These are phyloP conservation scores for Termitomyces sp. DNA, from an alignment of 768 basidiomycete species.

Conservation along the genomic window DNA sequence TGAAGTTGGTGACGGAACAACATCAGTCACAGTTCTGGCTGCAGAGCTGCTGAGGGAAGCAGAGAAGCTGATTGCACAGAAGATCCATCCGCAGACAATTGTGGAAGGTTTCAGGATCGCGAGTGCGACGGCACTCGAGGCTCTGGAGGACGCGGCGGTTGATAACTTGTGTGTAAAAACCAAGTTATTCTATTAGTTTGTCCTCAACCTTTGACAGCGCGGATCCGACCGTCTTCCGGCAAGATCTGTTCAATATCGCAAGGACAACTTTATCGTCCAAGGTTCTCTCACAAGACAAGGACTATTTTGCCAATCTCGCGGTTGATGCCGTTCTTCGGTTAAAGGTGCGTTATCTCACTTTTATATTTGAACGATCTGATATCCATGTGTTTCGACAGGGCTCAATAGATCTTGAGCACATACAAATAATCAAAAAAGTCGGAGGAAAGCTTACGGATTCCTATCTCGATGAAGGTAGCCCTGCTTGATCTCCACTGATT, in stretches of 20 bases:
- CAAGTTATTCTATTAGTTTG: neutral
- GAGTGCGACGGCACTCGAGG: slow-evolving; percentile 74
- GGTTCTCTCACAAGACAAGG: slow-evolving; percentile 94
- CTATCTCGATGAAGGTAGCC: slow-evolving; percentile 90
- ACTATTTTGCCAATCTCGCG: slow-evolving; percentile 96
- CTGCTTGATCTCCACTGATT: neutral
- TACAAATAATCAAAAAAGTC: slow-evolving; percentile 99
- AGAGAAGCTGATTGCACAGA: slow-evolving; percentile 86
- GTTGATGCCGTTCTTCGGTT: slow-evolving; percentile 93
- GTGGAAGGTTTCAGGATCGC: slow-evolving; percentile 96
- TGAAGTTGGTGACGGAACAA: slow-evolving; percentile 96
- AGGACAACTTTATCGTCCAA: slow-evolving; percentile 94
- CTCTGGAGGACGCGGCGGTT: slow-evolving; percentile 75
- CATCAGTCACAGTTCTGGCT: slow-evolving; percentile 86
- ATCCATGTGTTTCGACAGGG: slow-evolving; percentile 49
- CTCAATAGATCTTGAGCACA: slow-evolving; percentile 94
- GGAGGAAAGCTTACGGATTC: slow-evolving; percentile 98
- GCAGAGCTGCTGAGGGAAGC: slow-evolving; percentile 91
- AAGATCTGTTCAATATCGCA: slow-evolving; percentile 95
- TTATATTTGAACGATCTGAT: neutral
- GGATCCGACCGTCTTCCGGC: slow-evolving; percentile 70
- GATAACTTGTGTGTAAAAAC: slow-evolving; percentile 69
- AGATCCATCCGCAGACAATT: slow-evolving; percentile 97
- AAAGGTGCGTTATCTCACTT: slow-evolving; percentile 47
- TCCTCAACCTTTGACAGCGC: slow-evolving; percentile 35